Conservation (phyloP, 176 grass and related monocot species). For the Bothriochloa decipiens region DNA sequence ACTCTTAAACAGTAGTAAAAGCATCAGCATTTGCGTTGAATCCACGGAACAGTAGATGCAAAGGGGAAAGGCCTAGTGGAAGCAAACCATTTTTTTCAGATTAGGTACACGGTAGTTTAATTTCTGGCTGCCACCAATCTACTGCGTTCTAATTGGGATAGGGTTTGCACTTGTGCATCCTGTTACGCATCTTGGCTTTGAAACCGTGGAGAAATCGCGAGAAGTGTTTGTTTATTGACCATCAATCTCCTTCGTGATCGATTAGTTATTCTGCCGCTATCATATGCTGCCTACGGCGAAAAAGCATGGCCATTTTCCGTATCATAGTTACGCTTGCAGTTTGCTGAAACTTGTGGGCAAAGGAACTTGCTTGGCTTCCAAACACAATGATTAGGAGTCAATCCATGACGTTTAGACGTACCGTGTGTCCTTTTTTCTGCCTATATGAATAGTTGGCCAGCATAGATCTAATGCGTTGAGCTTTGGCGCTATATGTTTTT, state of each 20-base stretch:
- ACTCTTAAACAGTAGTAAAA: not conserved
- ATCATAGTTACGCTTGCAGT: not conserved
- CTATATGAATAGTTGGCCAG: constrained; percentile 15
- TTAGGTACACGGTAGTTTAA: not conserved
- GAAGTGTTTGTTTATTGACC: constrained; percentile 35
- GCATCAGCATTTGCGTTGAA: not conserved
- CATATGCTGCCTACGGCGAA: not conserved
- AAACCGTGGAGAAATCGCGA: not conserved
- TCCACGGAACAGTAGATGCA: not conserved
- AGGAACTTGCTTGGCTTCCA: constrained; percentile 13
- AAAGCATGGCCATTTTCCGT: not conserved
- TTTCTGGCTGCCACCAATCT: not conserved
- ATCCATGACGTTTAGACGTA: constrained; percentile 24
- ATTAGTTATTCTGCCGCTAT: constrained; percentile 54
- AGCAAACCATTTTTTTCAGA: not conserved
- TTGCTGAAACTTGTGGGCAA: constrained; percentile 44
- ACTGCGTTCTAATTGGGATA: not conserved
- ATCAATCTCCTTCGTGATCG: constrained; percentile 10
- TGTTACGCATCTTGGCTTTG: constrained; percentile 25
- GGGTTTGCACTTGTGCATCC: not conserved
- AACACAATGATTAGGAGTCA: constrained; percentile 46
- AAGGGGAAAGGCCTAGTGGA: too few relatives aligned
- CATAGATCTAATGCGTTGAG: constrained; percentile 18
- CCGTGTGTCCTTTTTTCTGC: not conserved
- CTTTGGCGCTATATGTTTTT: not conserved